phyloP scores from a whole-genome alignment of 1,284 basidiomycete species.

The Papiliotrema flavescens region DNA sequence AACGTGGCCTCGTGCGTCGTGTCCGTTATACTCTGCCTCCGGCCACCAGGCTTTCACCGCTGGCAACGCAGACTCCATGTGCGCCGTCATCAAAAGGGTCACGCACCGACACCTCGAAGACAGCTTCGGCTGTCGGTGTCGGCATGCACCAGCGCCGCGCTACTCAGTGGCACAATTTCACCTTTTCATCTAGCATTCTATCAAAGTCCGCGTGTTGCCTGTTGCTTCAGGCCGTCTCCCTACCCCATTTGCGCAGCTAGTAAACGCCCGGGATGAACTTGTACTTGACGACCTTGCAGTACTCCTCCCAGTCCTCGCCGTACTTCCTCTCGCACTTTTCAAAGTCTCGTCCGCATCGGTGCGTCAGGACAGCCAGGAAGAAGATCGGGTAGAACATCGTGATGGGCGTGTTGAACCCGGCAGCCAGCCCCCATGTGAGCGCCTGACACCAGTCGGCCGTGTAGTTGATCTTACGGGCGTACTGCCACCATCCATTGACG shows the following conservation, averaged over 20 bases:
- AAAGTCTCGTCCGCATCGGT: slow-evolving; percentile 85
- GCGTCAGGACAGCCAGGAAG: slow-evolving; percentile 83
- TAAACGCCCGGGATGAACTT: slow-evolving; percentile 74
- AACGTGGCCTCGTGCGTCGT: no score
- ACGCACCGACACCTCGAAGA: no score
- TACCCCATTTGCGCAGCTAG: slow-evolving; percentile 21
- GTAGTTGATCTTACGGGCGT: slow-evolving; percentile 66
- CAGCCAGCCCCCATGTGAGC: slow-evolving; percentile 83
- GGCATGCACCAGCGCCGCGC: no score
- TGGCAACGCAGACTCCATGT: no score
- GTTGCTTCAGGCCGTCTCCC: no score
- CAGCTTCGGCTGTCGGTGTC: no score
- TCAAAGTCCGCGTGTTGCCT: no score
- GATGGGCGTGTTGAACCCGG: slow-evolving; percentile 78
- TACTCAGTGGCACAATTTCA: no score
- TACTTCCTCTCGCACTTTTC: slow-evolving; percentile 92
- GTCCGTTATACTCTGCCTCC: no score
- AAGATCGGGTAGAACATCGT: slow-evolving; percentile 94
- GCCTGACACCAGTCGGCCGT: slow-evolving; percentile 60
- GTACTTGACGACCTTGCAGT: slow-evolving; percentile 77
- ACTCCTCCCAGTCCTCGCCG: slow-evolving; percentile 89
- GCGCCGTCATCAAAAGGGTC: no score
- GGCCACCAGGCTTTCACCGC: no score
- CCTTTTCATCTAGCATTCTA: no score
- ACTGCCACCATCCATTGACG: slow-evolving; percentile 60